Conservation (phyloP, 2,329 filamentous ascomycete species). For the Cercospora citrullina region DNA sequence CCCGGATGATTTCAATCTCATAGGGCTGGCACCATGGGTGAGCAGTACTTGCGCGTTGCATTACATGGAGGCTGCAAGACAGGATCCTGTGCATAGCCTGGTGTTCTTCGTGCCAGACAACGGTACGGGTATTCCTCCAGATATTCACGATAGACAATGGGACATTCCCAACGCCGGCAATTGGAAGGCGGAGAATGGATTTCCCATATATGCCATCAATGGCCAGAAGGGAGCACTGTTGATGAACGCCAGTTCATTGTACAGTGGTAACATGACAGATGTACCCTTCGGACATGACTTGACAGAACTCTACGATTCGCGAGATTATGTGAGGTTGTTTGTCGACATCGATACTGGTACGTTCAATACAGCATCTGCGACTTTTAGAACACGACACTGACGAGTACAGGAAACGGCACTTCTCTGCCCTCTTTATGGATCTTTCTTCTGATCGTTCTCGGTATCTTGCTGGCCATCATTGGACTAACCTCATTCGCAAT, state of each 20-base stretch:
- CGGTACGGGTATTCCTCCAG: constrained; percentile 62
- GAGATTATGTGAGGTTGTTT: constrained; percentile 54
- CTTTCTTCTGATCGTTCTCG: constrained; percentile 69
- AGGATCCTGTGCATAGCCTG: constrained; percentile 58
- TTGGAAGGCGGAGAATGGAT: constrained; percentile 73
- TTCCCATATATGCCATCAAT: constrained; percentile 80
- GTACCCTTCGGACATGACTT: constrained; percentile 46
- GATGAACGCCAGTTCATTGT: constrained; percentile 70
- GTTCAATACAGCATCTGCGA: constrained; percentile 10
- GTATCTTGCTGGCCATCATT: constrained; percentile 68
- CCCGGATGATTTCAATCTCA: constrained; percentile 65
- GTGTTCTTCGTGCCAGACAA: constrained; percentile 56
- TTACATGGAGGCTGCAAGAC: constrained; percentile 64
- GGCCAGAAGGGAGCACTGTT: constrained; percentile 65
- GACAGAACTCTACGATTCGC: constrained; percentile 39
- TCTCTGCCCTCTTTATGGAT: constrained; percentile 75
- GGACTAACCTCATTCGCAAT: constrained; percentile 67
- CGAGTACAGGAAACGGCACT: constrained; percentile 26
- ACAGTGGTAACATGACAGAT: constrained; percentile 70
- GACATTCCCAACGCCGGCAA: constrained; percentile 64
- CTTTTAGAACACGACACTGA: neutral
- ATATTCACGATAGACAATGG: constrained; percentile 66
- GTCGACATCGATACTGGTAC: constrained; percentile 51
- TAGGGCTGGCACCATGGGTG: constrained; percentile 87
- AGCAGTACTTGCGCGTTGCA: constrained; percentile 68